Evolutionary conservation across 768 basidiomycete genomes (phyloP), one percentile per base, ranked within the genome.

Genomic region (Daedaleopsis sinensis): DNA sequence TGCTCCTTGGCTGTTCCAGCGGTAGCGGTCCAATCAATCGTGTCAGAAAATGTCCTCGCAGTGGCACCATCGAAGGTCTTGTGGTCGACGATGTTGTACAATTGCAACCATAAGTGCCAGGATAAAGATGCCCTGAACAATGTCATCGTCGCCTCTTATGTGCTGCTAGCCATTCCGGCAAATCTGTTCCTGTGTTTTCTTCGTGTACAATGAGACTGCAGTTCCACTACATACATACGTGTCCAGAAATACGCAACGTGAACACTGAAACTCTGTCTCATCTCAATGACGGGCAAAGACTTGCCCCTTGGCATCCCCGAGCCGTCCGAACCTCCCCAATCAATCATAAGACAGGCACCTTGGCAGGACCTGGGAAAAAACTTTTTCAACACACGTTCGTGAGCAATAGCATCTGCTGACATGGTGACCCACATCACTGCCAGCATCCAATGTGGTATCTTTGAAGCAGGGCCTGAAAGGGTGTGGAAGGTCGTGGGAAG

Each of bases 391-490:
- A 3, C 27, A n/a, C 27, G 3, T 32, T 68, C 37, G 42, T 44
- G 36, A 68, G 43, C 38, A 53, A 42, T 35, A 62, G 43, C 19
- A 27, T 24, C 27, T 43, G 24, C 46, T 27, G 18, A 46, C 38
- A 46, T 52, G 49, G 35, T 15, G 1, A 72, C 87, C 74, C 73
- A 93, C 91, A 94, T 93, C 67, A 91, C 80, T 10, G 83, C 85
- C 70, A 94, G 73, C 94, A 96, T 96, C 58, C 96, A 96, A 24
- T 75, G 76, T 21, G 95, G 67, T 21, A 85, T n/a, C n/a, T n/a
- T n/a, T n/a, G n/a, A 72, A 44, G 85, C 79, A 10, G 83, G 69
- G 1, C 93, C 93, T n/a, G n/a, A n/a, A n/a, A n/a, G n/a, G n/a
- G 39, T 94, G 84, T 1, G 85, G 81, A 8, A 91, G 66, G 71